phyloP scores from a whole-genome alignment of 2,329 filamentous ascomycete genomes.

The Epichloe elymi region DNA sequence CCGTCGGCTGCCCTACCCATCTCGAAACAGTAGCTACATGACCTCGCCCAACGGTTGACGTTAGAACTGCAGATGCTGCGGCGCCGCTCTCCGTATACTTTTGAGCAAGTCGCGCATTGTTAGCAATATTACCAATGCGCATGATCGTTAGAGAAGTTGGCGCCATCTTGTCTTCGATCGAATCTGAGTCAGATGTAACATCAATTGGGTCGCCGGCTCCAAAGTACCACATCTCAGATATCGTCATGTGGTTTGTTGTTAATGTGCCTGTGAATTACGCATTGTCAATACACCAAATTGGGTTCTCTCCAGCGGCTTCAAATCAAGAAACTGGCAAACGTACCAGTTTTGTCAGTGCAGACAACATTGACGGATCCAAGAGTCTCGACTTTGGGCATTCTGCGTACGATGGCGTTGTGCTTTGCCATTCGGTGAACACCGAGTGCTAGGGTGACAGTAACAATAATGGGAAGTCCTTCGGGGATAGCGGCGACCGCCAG shows the following conservation, averaged over 20 bases:
- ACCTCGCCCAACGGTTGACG: conserved; percentile 58
- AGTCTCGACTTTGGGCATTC: conserved; percentile 93
- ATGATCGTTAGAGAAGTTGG: conserved; percentile 68
- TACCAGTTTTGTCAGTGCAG: conserved; percentile 93
- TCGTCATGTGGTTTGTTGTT: conserved; percentile 97
- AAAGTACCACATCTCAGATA: conserved; percentile 93
- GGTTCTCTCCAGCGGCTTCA: background rate
- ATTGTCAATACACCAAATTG: background rate
- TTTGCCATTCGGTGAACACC: conserved; percentile 95
- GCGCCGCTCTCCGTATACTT: conserved; percentile 56
- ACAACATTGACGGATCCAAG: conserved; percentile 99
- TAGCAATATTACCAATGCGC: conserved; percentile 90
- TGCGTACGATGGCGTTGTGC: conserved; percentile 86
- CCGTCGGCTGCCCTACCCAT: conserved; percentile 94
- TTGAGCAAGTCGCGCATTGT: conserved; percentile 74
- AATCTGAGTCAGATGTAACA: conserved; percentile 41
- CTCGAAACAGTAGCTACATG: conserved; percentile 57
- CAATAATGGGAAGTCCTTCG: conserved; percentile 92
- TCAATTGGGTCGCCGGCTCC: conserved; percentile 44
- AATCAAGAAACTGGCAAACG: conserved; percentile 5
- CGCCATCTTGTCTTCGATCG: conserved; percentile 46
- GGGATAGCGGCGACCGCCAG: conserved; percentile 93
- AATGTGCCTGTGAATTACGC: conserved; percentile 50
- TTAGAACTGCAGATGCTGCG: conserved; percentile 62
- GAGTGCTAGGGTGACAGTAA: conserved; percentile 88